These are phyloP conservation scores for Aspergillus sclerotioniger DNA, from an alignment of 495 filamentous ascomycete genomes.

Conservation along the genomic window DNA sequence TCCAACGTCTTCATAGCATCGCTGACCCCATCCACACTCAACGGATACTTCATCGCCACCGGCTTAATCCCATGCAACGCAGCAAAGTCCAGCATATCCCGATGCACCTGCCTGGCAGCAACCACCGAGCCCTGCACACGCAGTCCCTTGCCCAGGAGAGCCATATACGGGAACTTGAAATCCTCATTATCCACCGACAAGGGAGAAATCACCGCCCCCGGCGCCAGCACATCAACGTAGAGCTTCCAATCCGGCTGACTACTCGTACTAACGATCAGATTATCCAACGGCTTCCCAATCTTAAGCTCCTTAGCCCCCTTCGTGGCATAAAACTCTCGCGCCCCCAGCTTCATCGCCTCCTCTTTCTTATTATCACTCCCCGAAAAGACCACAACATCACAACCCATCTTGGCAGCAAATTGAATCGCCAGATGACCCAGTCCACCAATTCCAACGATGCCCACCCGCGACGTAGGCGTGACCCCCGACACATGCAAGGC, in stretches of 20 bases:
- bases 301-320: conserved; percentile 40
- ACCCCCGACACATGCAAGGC: conserved; percentile 43
- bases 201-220: conserved; percentile 50
- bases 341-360: conserved; percentile 54
- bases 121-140: conserved; percentile 54
- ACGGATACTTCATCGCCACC: conserved; percentile 53
- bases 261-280: conserved; percentile 50
- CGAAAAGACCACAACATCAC: conserved; percentile 60
- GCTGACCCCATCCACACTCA: conserved; percentile 53
- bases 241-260: conserved; percentile 41
- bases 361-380: conserved; percentile 55
- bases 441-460: conserved; percentile 62
- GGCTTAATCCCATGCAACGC: conserved; percentile 55
- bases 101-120: conserved; percentile 46
- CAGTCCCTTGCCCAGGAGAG: conserved; percentile 45
- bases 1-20: conserved; percentile 52
- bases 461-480: conserved; percentile 51
- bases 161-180: conserved; percentile 54
- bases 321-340: conserved; percentile 46
- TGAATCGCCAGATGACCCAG: conserved; percentile 65
- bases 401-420: conserved; percentile 61
- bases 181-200: conserved; percentile 47
- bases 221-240: conserved; percentile 41
- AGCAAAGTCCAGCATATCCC: conserved; percentile 58
- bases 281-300: conserved; percentile 32